Percentiles rank a stretch among this genome's conserved stretches.
phyloP scores from a whole-genome alignment of 345 rosid genomes.

The Lumnitzera littorea region DNA sequence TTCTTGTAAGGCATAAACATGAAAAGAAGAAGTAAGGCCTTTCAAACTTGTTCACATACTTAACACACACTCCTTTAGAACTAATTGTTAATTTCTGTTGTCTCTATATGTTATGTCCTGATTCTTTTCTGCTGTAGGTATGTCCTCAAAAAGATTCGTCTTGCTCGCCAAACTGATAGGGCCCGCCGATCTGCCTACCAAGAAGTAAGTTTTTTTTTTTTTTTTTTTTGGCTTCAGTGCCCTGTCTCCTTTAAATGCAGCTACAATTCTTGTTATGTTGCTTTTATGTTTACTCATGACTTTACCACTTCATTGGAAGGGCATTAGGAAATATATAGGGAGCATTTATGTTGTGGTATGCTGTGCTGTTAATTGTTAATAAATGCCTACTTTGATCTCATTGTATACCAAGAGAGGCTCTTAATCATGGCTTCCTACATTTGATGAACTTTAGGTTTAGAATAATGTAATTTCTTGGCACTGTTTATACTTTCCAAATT shows the following conservation, averaged over 20 bases:
- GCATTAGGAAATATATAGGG: too few relatives aligned
- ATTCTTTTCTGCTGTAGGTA: slow-evolving; percentile 34
- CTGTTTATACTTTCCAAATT: not conserved
- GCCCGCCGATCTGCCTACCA: slow-evolving; percentile 91
- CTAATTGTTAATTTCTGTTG: not conserved
- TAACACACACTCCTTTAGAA: not conserved
- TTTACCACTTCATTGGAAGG: too few relatives aligned
- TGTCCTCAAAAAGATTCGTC: slow-evolving; percentile 89
- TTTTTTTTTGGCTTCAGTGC: not conserved
- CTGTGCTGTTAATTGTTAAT: too few relatives aligned
- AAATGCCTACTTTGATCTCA: too few relatives aligned
- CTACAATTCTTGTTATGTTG: too few relatives aligned
- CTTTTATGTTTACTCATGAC: too few relatives aligned
- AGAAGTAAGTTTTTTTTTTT: slow-evolving; percentile 42
- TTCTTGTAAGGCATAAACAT: slow-evolving; percentile 93
- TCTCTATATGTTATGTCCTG: not conserved
- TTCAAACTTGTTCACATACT: slow-evolving; percentile 4
- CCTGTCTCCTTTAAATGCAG: too few relatives aligned
- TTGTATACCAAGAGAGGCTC: too few relatives aligned
- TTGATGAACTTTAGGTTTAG: too few relatives aligned
- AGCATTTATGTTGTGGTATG: too few relatives aligned
- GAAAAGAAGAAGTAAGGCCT: slow-evolving; percentile 72
- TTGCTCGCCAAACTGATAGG: slow-evolving; percentile 93
- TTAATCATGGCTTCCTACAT: too few relatives aligned
- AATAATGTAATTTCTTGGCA: not conserved